Evolutionary conservation across 805 yeast species (phyloP), one percentile per base, ranked within the genome.

Genomic region (Yamadazyma ubonensis): DNA sequence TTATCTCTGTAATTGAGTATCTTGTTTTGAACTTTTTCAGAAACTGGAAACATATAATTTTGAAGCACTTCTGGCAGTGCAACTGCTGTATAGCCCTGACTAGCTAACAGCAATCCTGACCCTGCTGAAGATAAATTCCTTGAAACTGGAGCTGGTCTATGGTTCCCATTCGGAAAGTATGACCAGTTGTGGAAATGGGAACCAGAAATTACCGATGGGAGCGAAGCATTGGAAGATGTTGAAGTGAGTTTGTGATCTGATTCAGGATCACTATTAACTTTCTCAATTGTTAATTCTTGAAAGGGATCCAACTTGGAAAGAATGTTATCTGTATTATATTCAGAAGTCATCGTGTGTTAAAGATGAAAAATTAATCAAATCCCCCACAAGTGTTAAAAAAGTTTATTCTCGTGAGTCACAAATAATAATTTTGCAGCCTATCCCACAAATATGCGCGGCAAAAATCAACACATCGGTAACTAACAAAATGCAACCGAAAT

Each of bases 51-150:
- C 21, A 71, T 43, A 33, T 58, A 58, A 34, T 61, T 60, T 41
- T 71, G 76, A 6, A 70, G 54, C 6, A 70, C 65, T 42, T 70
- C 74, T 0, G 77, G 76, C 44, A 65, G 71, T 3, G 71, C 65
- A 16, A 70, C 58, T 1, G 68, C 59, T 28, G 59, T 55, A 17
- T 61, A 60, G 7, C 70, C 70, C 30, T 54, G 52, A 38, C 59
- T 69, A 43, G 53, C 43, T 8, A 49, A 34, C 29, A 51, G 47
- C 14, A 54, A 44, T 3, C 58, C 57, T 1, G 58, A 54, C 6
- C 48, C 49, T 20, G 20, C 22, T 4, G 49, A 28, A n/a, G 44
- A 41, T 1, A 41, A 15, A 10, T 8, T 5, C 11, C 30, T 9
- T n/a, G 25, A 26, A 2, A 26, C 17, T 17, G 38, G 15, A 9